Base-by-base conservation (phyloP, 495 filamentous ascomycete genomes). In the Poronia punctata region DNA sequence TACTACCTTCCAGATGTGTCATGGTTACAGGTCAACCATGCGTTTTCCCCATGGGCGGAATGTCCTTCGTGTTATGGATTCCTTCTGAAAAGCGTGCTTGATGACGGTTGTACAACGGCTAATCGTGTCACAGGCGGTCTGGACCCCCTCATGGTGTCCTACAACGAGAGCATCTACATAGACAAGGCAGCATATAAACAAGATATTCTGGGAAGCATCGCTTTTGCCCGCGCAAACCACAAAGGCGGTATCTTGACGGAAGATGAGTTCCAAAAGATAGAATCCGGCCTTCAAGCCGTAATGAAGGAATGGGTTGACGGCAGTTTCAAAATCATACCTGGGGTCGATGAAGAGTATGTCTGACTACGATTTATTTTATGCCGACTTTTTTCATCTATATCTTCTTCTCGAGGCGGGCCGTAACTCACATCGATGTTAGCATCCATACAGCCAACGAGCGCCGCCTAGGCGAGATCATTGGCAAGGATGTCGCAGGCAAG, bases 361-460 rank as follows among this genome's bases (percentile, higher is more conserved):
- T 35, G 19, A 8, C 21, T 15, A n/a, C n/a, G n/a, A n/a, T n/a
- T n/a, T n/a, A n/a, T n/a, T n/a, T n/a, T n/a, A n/a, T n/a, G n/a
- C n/a, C n/a, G n/a, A n/a, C n/a, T n/a, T n/a, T n/a, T n/a, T n/a
- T n/a, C n/a, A n/a, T n/a, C n/a, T n/a, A n/a, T n/a, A 19, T 21
- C 27, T 27, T 16, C 10, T 20, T 28, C n/a, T 20, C 17, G 32
- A 35, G 32, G 11, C 8, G 18, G 4, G 10, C 14, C 12, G 5
- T 36, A 14, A 36, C 33, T 8, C 16, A 9, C n/a, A 4, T 16
- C 11, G 33, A 15, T 3, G 74, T 77, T 50, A 12, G 31, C 19
- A 93, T 93, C 46, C 89, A 95, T 64, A 94, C 88, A 0, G 88
- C 88, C 34, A 94, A 93, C 55, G 88, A 95, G 71, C 79, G 89